Base-by-base conservation (phyloP, 176 grass and related monocot species). In the Oryza meyeriana region DNA sequence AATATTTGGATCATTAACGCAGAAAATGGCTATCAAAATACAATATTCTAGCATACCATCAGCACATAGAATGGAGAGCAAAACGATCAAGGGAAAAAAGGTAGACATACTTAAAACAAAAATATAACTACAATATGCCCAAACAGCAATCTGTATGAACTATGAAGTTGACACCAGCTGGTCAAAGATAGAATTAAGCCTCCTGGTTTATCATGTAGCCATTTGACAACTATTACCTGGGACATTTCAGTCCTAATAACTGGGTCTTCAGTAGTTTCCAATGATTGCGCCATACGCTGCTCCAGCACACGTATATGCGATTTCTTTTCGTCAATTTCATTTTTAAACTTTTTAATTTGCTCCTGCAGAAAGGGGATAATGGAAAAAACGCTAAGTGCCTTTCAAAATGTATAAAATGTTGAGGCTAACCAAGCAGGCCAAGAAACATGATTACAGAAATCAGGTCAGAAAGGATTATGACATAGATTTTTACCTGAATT, bases 311-410 rank as follows among this genome's bases (percentile, higher is more conserved):
- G 84, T 81, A 98, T 98, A 85, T 98, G 95, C 66, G 88, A 85
- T 78, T 91, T 98, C 88, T 98, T 98, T 92, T 98, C 95, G 16
- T 66, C 78, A 61, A 95, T 98, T 88, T 91, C 92, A 69, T 84
- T 66, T 84, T 87, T 93, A 64, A 98, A 86, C 74, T 84, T 94
- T 63, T 87, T 59, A 59, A 94, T 92, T 93, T 98, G 92, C 62
- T 93, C 88, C 95, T 98, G 72, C 20, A 79, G 76, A 83, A 1
- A 63, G 55, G 38, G 69, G 28, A 80, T 42, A 65, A 69, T 17
- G 66, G 4, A 48, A 59, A 80, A 86, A 25, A 61, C 30, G 1
- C 4, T 86, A 75, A 86, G 71, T 26, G 73, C 72, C 44, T 32
- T 62, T 39, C 16, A 17, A 12, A 25, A 86, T 69, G n/a, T 35